These are phyloP conservation scores for Boletus sensibilis DNA, from an alignment of 768 basidiomycete species.

Conservation along the genomic window DNA sequence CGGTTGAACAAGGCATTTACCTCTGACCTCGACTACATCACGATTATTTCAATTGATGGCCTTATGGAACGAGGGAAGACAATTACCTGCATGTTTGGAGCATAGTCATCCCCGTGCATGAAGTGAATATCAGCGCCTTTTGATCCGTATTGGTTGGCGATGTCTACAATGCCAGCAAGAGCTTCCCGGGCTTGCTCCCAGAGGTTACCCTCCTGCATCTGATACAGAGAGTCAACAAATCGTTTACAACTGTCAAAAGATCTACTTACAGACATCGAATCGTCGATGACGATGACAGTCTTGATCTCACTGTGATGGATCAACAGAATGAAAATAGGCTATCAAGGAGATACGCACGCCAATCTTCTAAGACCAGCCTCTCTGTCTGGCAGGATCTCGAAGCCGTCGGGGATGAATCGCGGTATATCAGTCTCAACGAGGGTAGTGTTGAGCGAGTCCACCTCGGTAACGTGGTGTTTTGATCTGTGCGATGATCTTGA, in stretches of 20 bases:
- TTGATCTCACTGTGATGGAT: conserved; percentile 35
- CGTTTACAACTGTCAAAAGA: background rate
- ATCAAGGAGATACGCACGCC: conserved; percentile 24
- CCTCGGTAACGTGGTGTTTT: conserved; percentile 4
- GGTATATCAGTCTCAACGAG: conserved; percentile 30
- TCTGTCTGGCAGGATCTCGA: conserved; percentile 10
- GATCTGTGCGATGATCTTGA: background rate
- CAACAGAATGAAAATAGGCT: background rate
- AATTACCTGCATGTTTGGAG: conserved; percentile 25
- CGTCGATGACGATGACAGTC: conserved; percentile 42
- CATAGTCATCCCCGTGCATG: conserved; percentile 37
- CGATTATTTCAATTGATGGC: background rate
- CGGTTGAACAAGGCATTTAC: conserved; percentile 28
- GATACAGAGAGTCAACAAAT: background rate
- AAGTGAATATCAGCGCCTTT: conserved; percentile 45
- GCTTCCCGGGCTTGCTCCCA: conserved; percentile 43
- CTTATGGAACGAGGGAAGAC: background rate
- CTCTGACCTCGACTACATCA: conserved; percentile 20
- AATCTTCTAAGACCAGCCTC: conserved; percentile 20
- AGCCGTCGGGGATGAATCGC: conserved; percentile 21
- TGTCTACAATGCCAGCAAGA: conserved; percentile 40
- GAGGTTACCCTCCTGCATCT: conserved; percentile 42
- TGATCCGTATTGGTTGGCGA: conserved; percentile 36
- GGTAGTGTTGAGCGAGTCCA: conserved; percentile 26
- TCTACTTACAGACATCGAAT: conserved; percentile 37